A percentile compares a stretch with the other conserved stretches of the same genome.
Evolutionary conservation across 2,329 filamentous ascomycete species (phyloP).

Genomic region (Aspergillus bombycis): DNA sequence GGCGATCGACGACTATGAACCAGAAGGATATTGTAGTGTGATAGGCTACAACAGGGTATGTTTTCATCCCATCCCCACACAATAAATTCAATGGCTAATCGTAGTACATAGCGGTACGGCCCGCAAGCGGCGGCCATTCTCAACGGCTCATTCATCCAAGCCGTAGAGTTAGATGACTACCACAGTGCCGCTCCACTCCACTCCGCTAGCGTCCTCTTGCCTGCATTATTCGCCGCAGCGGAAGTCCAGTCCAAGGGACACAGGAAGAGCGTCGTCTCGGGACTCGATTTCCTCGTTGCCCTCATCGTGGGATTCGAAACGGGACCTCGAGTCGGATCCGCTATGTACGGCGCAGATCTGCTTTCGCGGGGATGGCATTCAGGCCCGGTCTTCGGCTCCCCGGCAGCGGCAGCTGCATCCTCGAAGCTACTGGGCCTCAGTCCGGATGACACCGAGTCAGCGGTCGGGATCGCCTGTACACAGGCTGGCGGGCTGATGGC

Average conservation of each 20-base stretch:
- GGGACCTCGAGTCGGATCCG: slow-evolving; percentile 43
- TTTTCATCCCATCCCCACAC: rapidly evolving
- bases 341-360: slow-evolving; percentile 43
- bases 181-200: slow-evolving; percentile 47
- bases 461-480: slow-evolving; percentile 46
- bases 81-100: neutral
- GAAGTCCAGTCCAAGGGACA: neutral
- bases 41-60: slow-evolving; percentile 20
- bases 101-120: slow-evolving; percentile 8
- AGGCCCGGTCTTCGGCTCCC: slow-evolving; percentile 27
- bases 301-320: slow-evolving; percentile 46
- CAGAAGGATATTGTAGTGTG: slow-evolving; percentile 26
- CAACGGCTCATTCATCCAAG: slow-evolving; percentile 50
- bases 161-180: slow-evolving; percentile 50
- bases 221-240: slow-evolving; percentile 44
- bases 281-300: slow-evolving; percentile 38
- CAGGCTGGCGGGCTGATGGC: slow-evolving; percentile 47
- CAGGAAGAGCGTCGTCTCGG: slow-evolving; percentile 18
- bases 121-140: slow-evolving; percentile 46
- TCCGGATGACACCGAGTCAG: slow-evolving; percentile 35
- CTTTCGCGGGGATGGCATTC: slow-evolving; percentile 47
- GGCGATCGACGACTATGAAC: slow-evolving; percentile 36
- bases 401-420: slow-evolving; percentile 37
- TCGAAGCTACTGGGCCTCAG: slow-evolving; percentile 37
- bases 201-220: slow-evolving; percentile 42